Evolutionary conservation across 1,139 yeast species (phyloP), one percentile per base, ranked within the genome.

Genomic region (Blastobotrys proliferans): DNA sequence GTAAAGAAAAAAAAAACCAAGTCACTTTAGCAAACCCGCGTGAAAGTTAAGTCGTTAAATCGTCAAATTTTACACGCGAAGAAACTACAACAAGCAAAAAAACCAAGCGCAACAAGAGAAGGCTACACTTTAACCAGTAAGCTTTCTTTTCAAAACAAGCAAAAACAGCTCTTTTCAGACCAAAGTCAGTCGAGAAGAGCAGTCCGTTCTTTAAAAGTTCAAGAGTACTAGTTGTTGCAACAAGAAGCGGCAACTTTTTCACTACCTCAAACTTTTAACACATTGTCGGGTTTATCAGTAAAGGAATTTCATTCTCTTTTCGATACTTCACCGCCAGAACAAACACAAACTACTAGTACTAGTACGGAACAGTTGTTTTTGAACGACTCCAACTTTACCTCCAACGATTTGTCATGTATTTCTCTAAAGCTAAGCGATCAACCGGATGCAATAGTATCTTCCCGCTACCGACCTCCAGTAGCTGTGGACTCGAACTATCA

Each of bases 201-300:
- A 16, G 17, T 17, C 26, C 20, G 16, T 35, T 27, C 29, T 26
- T 20, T 5, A 18, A n/a, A n/a, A 19, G n/a, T n/a, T n/a, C n/a
- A n/a, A 22, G 33, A 9, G 21, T 14, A 19, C 24, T 36, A 41
- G 44, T 41, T 35, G 44, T 41, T 41, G 44, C 22, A 16, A 14
- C 6, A 6, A 11, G 25, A 11, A 20, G 22, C 40, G 31, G 26
- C 44, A 35, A 17, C 40, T 41, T 24, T 33, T 28, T 21, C 36
- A 17, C 18, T 32, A 26, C 35, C 31, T 19, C 10, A 18, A n/a
- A 22, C 19, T 20, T 16, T 21, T 21, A 19, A 10, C 35, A 29
- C 26, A 17, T 31, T 50, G 53, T 46, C 47, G 41, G 46, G 39
- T 45, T 43, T 50, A 43, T 48, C 49, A 24, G 42, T 43, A 37